These are phyloP conservation scores for Phlebopus sp. DNA, from an alignment of 1,284 basidiomycete species.

Conservation along the genomic window DNA sequence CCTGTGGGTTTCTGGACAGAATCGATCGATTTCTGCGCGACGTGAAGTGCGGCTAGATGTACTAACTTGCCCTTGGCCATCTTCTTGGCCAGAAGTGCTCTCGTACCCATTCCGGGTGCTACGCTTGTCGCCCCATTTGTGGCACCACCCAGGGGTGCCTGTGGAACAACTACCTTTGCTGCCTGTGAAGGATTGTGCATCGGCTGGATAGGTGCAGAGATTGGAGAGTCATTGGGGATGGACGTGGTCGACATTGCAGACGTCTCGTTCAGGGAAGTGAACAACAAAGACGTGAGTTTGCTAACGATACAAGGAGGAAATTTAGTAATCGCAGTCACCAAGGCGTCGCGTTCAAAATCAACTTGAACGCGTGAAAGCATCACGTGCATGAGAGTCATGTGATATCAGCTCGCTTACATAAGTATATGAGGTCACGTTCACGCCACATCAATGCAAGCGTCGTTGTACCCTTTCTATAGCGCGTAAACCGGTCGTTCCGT, in stretches of 20 bases:
- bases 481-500: too few species aligned
- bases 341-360: slow-evolving; percentile 25
- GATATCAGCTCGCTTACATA: too few species aligned
- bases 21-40: slow-evolving; percentile 4
- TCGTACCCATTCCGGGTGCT: slow-evolving; percentile 77
- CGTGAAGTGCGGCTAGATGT: background rate
- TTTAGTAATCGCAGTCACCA: too few species aligned
- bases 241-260: slow-evolving; percentile 55
- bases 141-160: slow-evolving; percentile 72
- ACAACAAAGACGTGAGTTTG: background rate
- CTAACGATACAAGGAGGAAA: background rate
- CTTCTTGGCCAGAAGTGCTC: slow-evolving; percentile 85
- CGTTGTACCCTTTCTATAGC: too few species aligned
- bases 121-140: slow-evolving; percentile 47
- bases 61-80: slow-evolving; percentile 81
- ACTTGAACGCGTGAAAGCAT: slow-evolving; percentile 26
- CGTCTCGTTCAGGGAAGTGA: background rate
- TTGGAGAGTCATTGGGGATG: slow-evolving; percentile 63
- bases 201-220: slow-evolving; percentile 63
- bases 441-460: too few species aligned
- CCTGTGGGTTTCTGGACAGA: slow-evolving; percentile 63
- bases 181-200: slow-evolving; percentile 81
- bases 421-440: too few species aligned
- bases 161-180: slow-evolving; percentile 74
- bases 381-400: slow-evolving; percentile 17